Percentiles rank a stretch among this genome's conserved stretches.
phyloP scores from a whole-genome alignment of 2,329 filamentous ascomycete genomes.

The Hypocreales sp. region DNA sequence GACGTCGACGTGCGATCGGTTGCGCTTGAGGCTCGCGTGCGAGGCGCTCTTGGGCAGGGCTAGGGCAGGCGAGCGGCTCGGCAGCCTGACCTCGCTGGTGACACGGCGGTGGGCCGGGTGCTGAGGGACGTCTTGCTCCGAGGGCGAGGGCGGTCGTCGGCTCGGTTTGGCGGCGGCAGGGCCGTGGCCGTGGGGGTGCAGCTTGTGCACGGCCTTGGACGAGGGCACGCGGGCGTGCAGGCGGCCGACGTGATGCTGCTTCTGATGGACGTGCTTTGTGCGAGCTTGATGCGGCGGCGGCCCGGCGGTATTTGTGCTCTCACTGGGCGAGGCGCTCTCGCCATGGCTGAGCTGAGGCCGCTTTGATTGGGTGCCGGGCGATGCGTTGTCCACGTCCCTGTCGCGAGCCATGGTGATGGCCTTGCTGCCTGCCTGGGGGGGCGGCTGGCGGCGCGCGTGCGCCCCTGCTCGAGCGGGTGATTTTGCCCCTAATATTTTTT shows the following conservation, averaged over 20 bases:
- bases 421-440: background rate
- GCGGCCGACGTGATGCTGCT: constrained; percentile 24
- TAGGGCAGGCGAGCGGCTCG: constrained; percentile 25
- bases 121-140: constrained; percentile 9
- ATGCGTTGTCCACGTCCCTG: constrained; percentile 30
- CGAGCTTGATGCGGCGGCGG: constrained; percentile 13
- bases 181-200: constrained; percentile 9
- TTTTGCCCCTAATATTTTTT: too few species aligned
- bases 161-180: constrained; percentile 20
- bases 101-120: constrained; percentile 28
- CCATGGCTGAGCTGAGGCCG: constrained; percentile 23
- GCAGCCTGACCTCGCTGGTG: constrained; percentile 34
- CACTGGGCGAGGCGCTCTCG: constrained; percentile 19
- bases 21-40: constrained; percentile 40
- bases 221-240: constrained; percentile 36
- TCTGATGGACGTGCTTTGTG: constrained; percentile 14
- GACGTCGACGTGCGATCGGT: constrained; percentile 43
- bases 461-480: constrained; percentile 2
- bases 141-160: constrained; percentile 26
- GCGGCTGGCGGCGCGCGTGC: constrained; percentile 1
- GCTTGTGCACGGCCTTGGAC: constrained; percentile 32
- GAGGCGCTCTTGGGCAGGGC: constrained; percentile 39
- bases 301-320: constrained; percentile 9
- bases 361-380: constrained; percentile 39
- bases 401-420: constrained; percentile 23